Base-by-base conservation (phyloP, 139 green algal genomes). In the Picochlorum sp. region DNA sequence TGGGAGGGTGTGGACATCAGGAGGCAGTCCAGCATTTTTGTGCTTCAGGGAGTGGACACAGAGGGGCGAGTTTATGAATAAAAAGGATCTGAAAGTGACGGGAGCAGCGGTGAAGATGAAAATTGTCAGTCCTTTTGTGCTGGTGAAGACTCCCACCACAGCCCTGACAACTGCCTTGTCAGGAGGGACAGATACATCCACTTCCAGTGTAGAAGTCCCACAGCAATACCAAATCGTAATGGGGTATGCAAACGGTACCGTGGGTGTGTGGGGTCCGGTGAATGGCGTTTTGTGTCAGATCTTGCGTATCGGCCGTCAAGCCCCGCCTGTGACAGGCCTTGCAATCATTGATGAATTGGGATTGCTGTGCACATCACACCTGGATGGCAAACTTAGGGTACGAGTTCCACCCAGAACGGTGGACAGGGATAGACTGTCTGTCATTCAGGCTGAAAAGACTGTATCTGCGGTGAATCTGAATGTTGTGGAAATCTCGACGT, bases 151-250 rank as follows among this genome's bases (percentile, higher is more conserved):
- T 37, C 14, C 63, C 41, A 9, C 37, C 16, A 11, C 28, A 41
- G 24, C 15, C 4, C 4, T 54, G 14, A 57, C 58, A 28, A 57
- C 58, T 30, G 20, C 23, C 38, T 45, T 28, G 20, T 66, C 60
- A 14, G 56, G 56, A 28, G 30, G n/a, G 26, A 47, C 14, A 11
- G 28, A 45, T 15, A 47, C 56, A 47, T 47, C 30, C 41, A 15
- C 26, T 0, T 49, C 24, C 8, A 14, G 56, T 16, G 18, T 41
- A 31, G 64, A 70, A 61, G 24, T 71, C 13, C 65, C 54, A 24
- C 69, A 74, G 60, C 23, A 30, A 4, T 82, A 65, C 57, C 77
- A 83, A 62, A 49, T 83, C 44, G 41, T 83, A 4, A 83, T 70
- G 1, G 77, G 51, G 5, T 74, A 83, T 61, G 62, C 72, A 38